Evolutionary conservation across 192 early-diverging fungal species (phyloP), one percentile per base, ranked within the genome.

Genomic region (Backusella sp.): DNA sequence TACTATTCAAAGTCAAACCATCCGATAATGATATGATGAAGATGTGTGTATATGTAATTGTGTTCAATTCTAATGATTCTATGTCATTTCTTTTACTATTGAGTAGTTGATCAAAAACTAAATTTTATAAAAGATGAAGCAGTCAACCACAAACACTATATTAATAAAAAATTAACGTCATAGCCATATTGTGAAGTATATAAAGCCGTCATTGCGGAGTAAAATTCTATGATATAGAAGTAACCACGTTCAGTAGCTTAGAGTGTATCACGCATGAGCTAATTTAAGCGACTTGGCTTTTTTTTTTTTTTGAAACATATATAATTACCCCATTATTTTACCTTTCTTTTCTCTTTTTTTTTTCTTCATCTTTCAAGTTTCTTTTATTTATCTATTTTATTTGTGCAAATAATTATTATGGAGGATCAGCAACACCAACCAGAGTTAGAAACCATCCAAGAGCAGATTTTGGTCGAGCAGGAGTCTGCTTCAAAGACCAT

Each of bases 241-340:
- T 26, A 72, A 80, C 14, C 74, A 75, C 36, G 34, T 49, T 30
- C 62, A 80, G 26, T 15, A 65, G 19, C 23, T 26, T 49, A 26
- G 70, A 23, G 44, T 62, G 49, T 28, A 37, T 15, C 68, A 44
- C 56, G 8, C 56, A 36, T 30, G 66, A 68, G 4, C 28, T 35
- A 68, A 68, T 68, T 35, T 35, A n/a, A 68, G 28, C 19, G 66
- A 35, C 32, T 32, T 68, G 15, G 4, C 4, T 8, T 6, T 30
- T 68, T 67, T 6, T 30, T 68, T 67, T 32, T 68, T 68, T 32
- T 35, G 28, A 68, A 35, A 35, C 26, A 30, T 36, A 35, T 68
- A 68, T 68, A 68, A 34, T 35, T 35, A 36, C 32, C 66, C 6
- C 34, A 12, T 14, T 4, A 62, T 68, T 36, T 35, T 68, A 12